Evolutionary conservation across 768 basidiomycete genomes (phyloP), one percentile per base, ranked within the genome.

Genomic region (Sarcodon aspratus): DNA sequence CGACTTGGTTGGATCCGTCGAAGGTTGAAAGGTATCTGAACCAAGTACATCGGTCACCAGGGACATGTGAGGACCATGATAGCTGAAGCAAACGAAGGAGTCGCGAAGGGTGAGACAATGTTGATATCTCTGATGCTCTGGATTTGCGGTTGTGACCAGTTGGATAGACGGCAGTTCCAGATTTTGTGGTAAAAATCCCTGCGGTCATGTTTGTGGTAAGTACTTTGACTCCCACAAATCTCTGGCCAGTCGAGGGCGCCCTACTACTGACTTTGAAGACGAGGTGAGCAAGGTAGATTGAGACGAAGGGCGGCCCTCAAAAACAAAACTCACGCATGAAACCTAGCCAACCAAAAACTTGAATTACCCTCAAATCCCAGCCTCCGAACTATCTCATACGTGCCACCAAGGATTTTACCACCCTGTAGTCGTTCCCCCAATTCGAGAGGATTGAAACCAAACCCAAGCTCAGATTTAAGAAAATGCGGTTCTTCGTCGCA

Each of bases 351-450:
- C 57, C 57, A 57, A 8, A 56, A 52, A 27, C 48, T 57, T 3
- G 55, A 48, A 13, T 35, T 31, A 1, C 36, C 17, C 1, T 46
- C 57, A 44, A 40, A 57, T 36, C 68, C 67, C 34, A 70, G 53
- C 54, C 69, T 70, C 47, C 65, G 49, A 18, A 70, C 62, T 46
- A 69, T 60, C 32, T 59, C 48, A 58, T 67, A 69, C 44, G 61
- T 46, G 34, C 50, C 47, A 8, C 34, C 47, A n/a, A n/a, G n/a
- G n/a, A n/a, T 17, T 46, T 5, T 12, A 15, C 10, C 33, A 34
- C 17, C 49, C 54, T 17, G 55, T 52, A 6, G 55, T 50, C 18
- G 12, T 43, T 34, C 51, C 11, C 15, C 36, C 15, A 37, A 11
- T 15, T 37, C 36, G 44, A 33, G 21, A 9, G 8, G 47, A 46